Evolutionary conservation across 139 green algal species (phyloP).

Genomic region (Chloropicon primus): DNA sequence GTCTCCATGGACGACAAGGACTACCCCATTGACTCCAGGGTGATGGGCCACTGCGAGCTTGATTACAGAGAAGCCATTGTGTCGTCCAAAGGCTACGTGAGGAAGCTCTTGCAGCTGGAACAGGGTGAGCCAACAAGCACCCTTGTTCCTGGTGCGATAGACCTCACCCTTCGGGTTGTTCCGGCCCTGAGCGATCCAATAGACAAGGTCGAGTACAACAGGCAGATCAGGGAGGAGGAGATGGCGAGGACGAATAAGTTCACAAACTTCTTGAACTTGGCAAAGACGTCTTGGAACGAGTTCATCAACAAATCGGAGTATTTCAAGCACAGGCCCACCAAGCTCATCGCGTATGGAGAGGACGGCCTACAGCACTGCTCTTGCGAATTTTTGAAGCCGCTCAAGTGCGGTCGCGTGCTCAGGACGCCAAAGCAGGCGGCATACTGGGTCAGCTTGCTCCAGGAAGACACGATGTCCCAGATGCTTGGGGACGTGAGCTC

Average conservation of each 20-base stretch:
- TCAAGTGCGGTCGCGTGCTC: constrained; percentile 24
- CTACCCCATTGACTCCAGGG: neutral
- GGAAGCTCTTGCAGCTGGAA: neutral
- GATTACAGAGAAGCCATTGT: neutral
- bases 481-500: constrained; percentile 1
- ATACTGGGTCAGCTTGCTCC: constrained; percentile 26
- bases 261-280: neutral
- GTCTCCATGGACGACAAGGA: neutral
- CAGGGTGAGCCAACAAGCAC: neutral
- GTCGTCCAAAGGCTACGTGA: neutral
- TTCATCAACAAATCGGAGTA: neutral
- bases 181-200: neutral
- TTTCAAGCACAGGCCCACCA: neutral
- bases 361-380: constrained; percentile 24
- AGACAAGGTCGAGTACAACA: neutral
- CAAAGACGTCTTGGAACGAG: neutral
- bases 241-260: neutral
- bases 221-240: neutral
- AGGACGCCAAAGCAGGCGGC: constrained; percentile 17
- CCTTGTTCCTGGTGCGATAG: neutral
- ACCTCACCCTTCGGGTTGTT: neutral
- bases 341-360: constrained; percentile 28
- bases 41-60: neutral
- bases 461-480: neutral
- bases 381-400: constrained; percentile 23